These are phyloP conservation scores for Orobanche coerulescens DNA, from an alignment of 257 asterid genomes.

Conservation along the genomic window DNA sequence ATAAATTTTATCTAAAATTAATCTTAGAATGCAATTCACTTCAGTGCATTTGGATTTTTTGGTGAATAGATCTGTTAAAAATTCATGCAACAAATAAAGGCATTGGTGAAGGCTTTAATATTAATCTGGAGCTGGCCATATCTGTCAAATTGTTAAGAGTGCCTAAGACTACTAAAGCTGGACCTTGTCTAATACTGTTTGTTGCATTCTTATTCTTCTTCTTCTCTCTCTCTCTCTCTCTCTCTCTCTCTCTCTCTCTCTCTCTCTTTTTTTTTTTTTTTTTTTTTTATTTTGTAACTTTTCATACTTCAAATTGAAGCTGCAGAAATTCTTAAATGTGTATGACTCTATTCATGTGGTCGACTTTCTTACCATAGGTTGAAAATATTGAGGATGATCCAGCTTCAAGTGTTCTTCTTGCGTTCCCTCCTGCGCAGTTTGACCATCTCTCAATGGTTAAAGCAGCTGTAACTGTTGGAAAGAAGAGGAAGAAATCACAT, in stretches of 20 bases:
- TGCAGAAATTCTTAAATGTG: slow-evolving; percentile 9
- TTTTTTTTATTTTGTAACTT: neutral
- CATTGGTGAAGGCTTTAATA: neutral
- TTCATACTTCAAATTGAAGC: neutral
- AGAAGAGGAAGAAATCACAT: slow-evolving; percentile 74
- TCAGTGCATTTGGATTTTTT: neutral
- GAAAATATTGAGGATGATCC: slow-evolving; percentile 65
- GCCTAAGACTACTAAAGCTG: neutral
- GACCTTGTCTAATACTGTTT: neutral
- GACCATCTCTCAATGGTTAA: slow-evolving; percentile 73
- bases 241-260: too few relatives aligned
- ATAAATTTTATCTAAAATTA: slow-evolving; percentile 4
- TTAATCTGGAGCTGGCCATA: too few relatives aligned
- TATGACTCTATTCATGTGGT: slow-evolving; percentile 20
- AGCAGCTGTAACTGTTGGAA: slow-evolving; percentile 62
- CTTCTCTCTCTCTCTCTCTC: too few relatives aligned
- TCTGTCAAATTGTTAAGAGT: too few relatives aligned
- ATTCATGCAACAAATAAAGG: neutral
- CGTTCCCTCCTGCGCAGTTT: slow-evolving; percentile 66
- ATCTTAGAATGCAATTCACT: neutral
- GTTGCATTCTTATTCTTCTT: too few relatives aligned
- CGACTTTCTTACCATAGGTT: slow-evolving; percentile 41
- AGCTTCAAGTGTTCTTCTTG: slow-evolving; percentile 64
- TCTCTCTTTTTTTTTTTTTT: too few relatives aligned
- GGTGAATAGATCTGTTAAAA: neutral